Evolutionary conservation across 306 rosid species (phyloP).

Genomic region (Cucumis hystrix): DNA sequence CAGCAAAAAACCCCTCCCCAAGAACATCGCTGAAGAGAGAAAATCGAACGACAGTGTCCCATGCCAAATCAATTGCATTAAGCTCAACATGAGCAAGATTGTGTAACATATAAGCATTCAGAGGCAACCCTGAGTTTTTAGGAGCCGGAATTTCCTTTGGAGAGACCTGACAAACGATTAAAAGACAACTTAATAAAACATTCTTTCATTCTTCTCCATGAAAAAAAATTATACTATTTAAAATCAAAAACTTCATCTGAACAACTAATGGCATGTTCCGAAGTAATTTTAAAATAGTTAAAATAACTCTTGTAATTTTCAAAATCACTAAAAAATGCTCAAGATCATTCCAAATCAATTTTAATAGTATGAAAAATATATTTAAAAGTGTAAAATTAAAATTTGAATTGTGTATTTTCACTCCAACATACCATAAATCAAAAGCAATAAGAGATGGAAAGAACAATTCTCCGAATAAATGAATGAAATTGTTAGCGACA

Average conservation of each 20-base stretch:
- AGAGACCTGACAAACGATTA: constrained; percentile 41
- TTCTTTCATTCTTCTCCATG: neutral
- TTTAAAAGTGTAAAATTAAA: no score
- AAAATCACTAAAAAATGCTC: no score
- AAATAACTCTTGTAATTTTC: no score
- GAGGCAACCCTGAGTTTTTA: constrained; percentile 73
- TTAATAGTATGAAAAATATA: no score
- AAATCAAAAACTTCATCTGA: no score
- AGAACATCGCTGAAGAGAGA: constrained; percentile 57
- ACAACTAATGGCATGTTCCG: no score
- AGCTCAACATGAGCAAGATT: constrained; percentile 94
- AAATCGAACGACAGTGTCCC: constrained; percentile 93
- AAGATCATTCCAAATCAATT: neutral
- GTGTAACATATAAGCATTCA: constrained; percentile 89
- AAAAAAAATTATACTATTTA: neutral
- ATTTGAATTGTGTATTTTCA: no score
- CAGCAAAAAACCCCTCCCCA: constrained; percentile 79
- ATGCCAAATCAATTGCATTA: constrained; percentile 90
- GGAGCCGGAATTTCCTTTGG: constrained; percentile 84
- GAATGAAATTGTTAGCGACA: no score
- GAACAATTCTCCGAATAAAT: neutral
- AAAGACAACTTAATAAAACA: neutral
- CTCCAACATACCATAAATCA: neutral
- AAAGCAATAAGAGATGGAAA: neutral
- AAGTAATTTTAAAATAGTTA: no score